phyloP scores from a whole-genome alignment of 208 protist genomes.

The Tritrichomonas foetus region DNA sequence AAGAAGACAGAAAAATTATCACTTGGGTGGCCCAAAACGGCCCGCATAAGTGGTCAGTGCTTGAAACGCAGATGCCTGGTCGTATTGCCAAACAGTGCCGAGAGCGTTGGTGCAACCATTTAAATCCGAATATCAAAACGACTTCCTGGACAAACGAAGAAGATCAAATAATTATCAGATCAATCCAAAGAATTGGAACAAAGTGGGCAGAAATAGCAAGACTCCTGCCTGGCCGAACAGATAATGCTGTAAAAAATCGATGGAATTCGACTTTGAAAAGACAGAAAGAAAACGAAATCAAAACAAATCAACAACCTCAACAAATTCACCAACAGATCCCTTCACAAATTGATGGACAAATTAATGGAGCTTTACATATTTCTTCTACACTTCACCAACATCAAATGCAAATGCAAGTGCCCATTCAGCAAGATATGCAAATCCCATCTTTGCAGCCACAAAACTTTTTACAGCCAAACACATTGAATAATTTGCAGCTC shows the following conservation, averaged over 20 bases:
- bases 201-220: conserved; percentile 56
- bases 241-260: conserved; percentile 59
- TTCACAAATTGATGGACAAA: too few species aligned
- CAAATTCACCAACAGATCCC: too few species aligned
- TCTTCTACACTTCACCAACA: too few species aligned
- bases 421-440: too few species aligned
- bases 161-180: conserved; percentile 53
- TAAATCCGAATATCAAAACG: conserved; percentile 54
- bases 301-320: too few species aligned
- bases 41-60: conserved; percentile 50
- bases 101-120: conserved; percentile 59
- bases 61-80: conserved; percentile 46
- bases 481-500: too few species aligned
- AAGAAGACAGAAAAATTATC: conserved; percentile 53
- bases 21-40: conserved; percentile 44
- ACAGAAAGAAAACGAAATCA: too few species aligned
- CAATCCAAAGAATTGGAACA: conserved; percentile 52
- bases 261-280: conserved; percentile 57
- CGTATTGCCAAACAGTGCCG: conserved; percentile 59
- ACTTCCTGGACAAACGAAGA: conserved; percentile 55
- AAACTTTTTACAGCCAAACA: too few species aligned
- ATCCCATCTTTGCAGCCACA: too few species aligned
- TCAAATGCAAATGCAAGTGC: too few species aligned
- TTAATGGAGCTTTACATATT: too few species aligned
- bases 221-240: conserved; percentile 55